Evolutionary conservation across 2,329 filamentous ascomycete genomes (phyloP).

Genomic region (Alternaria gaisen): DNA sequence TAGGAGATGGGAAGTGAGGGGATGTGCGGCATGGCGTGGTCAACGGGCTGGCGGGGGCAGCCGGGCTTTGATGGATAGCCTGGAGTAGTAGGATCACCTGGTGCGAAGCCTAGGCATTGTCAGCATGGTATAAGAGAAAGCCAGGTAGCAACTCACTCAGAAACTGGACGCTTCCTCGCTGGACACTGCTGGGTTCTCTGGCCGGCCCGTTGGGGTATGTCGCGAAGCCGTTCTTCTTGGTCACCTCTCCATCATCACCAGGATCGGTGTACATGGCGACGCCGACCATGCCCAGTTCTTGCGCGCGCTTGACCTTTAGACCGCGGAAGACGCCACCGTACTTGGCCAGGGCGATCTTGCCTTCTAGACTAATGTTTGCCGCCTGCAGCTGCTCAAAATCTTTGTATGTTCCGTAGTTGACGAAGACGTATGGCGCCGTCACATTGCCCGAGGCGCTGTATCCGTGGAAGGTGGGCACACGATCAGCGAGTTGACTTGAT

Average conservation of each 20-base stretch:
- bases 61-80: slow-evolving; percentile 94
- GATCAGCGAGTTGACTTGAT: slow-evolving; percentile 74
- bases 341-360: slow-evolving; percentile 86
- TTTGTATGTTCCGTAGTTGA: slow-evolving; percentile 86
- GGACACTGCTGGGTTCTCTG: slow-evolving; percentile 85
- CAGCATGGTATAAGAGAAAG: slow-evolving; percentile 11
- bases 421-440: slow-evolving; percentile 84
- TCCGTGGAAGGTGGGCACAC: slow-evolving; percentile 91
- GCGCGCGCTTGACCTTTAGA: slow-evolving; percentile 89
- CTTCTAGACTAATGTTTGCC: slow-evolving; percentile 77
- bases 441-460: slow-evolving; percentile 94
- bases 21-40: slow-evolving; percentile 79
- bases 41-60: slow-evolving; percentile 75
- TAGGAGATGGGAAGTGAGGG: slow-evolving; percentile 94
- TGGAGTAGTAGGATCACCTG: slow-evolving; percentile 86
- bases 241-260: slow-evolving; percentile 84
- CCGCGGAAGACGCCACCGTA: slow-evolving; percentile 90
- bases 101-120: slow-evolving; percentile 60
- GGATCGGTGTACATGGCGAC: slow-evolving; percentile 86
- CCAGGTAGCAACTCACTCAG: slow-evolving; percentile 50
- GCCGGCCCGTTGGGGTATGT: slow-evolving; percentile 87
- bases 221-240: slow-evolving; percentile 80
- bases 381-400: slow-evolving; percentile 84
- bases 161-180: slow-evolving; percentile 82
- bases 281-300: slow-evolving; percentile 90